These are phyloP conservation scores for Pisolithus sp. DNA, from an alignment of 768 basidiomycete genomes.

Conservation along the genomic window DNA sequence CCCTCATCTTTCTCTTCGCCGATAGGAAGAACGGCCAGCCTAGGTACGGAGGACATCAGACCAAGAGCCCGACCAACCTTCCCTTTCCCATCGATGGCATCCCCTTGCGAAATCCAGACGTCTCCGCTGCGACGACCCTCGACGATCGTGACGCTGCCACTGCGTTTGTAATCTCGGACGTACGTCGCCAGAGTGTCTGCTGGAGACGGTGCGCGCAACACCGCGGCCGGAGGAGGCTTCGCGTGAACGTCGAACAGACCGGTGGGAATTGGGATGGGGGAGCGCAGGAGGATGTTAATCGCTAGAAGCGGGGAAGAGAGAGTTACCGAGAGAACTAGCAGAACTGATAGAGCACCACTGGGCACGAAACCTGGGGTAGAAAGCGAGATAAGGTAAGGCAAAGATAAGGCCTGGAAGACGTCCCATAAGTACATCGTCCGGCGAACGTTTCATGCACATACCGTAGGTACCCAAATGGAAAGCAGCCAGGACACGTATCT, in stretches of 20 bases:
- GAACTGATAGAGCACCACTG: constrained; percentile 36
- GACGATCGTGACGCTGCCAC: constrained; percentile 56
- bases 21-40: constrained; percentile 59
- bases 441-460: constrained; percentile 30
- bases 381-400: constrained; percentile 52
- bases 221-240: constrained; percentile 33
- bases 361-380: constrained; percentile 35
- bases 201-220: constrained; percentile 40
- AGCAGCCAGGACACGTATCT: constrained; percentile 59
- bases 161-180: constrained; percentile 48
- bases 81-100: constrained; percentile 60
- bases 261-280: constrained; percentile 49
- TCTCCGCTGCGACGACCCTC: constrained; percentile 69
- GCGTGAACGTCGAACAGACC: constrained; percentile 46
- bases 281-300: constrained; percentile 51
- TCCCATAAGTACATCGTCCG: neutral
- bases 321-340: constrained; percentile 60
- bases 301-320: constrained; percentile 63
- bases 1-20: constrained; percentile 36
- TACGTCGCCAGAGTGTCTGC: constrained; percentile 25
- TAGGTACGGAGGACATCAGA: constrained; percentile 59
- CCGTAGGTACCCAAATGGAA: constrained; percentile 63
- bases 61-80: constrained; percentile 56
- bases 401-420: constrained; percentile 43
- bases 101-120: constrained; percentile 68